A percentile compares a stretch with the other conserved stretches of the same genome.
Conservation (phyloP, 805 yeast genomes). For the Saccharomycopsis capsularis region DNA sequence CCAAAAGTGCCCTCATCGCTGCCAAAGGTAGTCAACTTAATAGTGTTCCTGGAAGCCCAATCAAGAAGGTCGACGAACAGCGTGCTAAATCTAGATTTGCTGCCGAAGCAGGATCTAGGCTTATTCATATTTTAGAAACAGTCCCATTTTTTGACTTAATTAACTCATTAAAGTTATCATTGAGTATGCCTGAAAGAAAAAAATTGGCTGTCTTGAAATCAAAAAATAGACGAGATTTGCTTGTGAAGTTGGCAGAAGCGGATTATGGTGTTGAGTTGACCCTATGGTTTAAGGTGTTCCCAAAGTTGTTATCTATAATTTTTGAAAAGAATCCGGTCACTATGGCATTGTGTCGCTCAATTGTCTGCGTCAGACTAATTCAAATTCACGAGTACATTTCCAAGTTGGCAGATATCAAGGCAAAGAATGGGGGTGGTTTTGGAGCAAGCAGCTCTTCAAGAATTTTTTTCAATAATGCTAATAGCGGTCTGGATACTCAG, state of each 20-base stretch:
- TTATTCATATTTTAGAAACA: constrained; percentile 69
- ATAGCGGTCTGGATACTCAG: constrained; percentile 30
- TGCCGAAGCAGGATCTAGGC: constrained; percentile 70
- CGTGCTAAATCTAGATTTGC: neutral
- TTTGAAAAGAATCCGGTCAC: constrained; percentile 85
- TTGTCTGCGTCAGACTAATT: constrained; percentile 81
- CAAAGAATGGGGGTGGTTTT: constrained; percentile 1
- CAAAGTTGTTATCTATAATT: constrained; percentile 61
- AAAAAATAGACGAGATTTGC: constrained; percentile 53
- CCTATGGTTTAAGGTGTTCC: constrained; percentile 88
- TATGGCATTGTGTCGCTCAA: constrained; percentile 85
- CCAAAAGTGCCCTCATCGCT: constrained; percentile 12
- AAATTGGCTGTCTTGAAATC: constrained; percentile 56
- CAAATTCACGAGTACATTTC: constrained; percentile 71
- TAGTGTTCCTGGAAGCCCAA: neutral
- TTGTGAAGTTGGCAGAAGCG: constrained; percentile 78
- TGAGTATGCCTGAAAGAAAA: constrained; percentile 72
- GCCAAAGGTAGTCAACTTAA: neutral
- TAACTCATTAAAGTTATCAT: constrained; percentile 38
- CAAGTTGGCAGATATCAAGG: constrained; percentile 43
- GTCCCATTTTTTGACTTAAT: constrained; percentile 62
- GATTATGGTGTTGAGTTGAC: constrained; percentile 95
- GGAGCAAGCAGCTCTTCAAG: constrained; percentile 8
- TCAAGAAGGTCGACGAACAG: neutral
- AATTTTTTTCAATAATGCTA: constrained; percentile 11